Evolutionary conservation across 2,329 filamentous ascomycete genomes (phyloP), one percentile per base, ranked within the genome.

Genomic region (Huntiella moniliformis): DNA sequence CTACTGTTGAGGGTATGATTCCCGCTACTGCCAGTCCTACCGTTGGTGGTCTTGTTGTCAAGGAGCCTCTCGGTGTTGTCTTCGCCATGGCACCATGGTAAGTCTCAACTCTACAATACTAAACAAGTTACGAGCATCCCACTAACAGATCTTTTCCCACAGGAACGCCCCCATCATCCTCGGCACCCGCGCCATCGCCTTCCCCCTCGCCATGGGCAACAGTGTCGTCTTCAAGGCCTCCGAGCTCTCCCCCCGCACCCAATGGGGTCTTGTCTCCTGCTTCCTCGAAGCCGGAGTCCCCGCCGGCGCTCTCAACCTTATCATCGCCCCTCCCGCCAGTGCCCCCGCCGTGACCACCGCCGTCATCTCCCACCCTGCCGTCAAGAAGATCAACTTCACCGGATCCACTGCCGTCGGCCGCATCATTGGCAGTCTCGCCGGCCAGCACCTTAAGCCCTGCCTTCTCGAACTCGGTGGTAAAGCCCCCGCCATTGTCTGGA

Each of bases 371-470:
- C 67, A 82, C 54, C 72, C 73, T 0, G 65, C 67, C 0, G 63
- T 92, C 47, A 79, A 76, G 58, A 92, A 92, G 64, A 68, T 93
- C 58, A 91, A 85, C 63, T 93, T 92, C 60, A 93, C 85, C 0
- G 85, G 85, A 32, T 81, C 74, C 55, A 86, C 83, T 0, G 59
- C 60, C 0, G 78, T 91, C 0, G 85, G 85, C 1, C 70, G 74
- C 31, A 79, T 85, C 56, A 75, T 93, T 48, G 80, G 74, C 7
- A 66, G 68, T 15, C 67, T 73, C 6, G 81, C 81, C 0, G 85
- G 80, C 22, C 73, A 80, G 56, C 63, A 80, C 54, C 66, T 91
- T 36, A 93, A 93, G 66, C 84, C 83, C 0, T 70, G 82, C 1
- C 64, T 92, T 1, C 70, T 92, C 55, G 85, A 93, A 60, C 67